phyloP scores from a whole-genome alignment of 2,329 filamentous ascomycete genomes.

The Colletotrichum navitas region DNA sequence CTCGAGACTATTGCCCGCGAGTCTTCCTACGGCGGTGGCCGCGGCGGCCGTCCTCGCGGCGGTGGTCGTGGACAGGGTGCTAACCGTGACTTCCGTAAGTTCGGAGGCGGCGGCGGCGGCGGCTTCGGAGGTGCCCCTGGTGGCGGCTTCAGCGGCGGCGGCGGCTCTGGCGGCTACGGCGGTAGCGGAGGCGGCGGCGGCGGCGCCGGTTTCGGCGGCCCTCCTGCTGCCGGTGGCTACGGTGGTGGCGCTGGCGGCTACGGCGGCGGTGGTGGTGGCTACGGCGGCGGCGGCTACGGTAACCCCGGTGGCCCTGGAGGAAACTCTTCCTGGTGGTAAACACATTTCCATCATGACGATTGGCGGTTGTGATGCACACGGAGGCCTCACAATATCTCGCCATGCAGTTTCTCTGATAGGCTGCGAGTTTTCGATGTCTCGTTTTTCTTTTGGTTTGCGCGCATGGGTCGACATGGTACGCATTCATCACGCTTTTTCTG shows the following conservation, averaged over 20 bases:
- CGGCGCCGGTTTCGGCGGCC: conserved; percentile 51
- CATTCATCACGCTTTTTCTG: conserved; percentile 47
- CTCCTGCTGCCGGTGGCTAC: conserved; percentile 59
- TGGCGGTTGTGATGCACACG: conserved; percentile 17
- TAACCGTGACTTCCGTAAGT: conserved; percentile 92
- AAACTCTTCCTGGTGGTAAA: conserved; percentile 78
- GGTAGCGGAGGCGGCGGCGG: conserved; percentile 57
- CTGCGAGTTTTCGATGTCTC: conserved; percentile 50
- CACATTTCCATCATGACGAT: conserved; percentile 29
- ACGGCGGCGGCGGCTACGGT: conserved; percentile 72
- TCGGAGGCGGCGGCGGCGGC: conserved; percentile 68
- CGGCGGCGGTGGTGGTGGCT: conserved; percentile 56
- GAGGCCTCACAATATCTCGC: conserved; percentile 12
- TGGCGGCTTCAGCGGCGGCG: conserved; percentile 57
- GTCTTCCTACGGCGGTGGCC: conserved; percentile 83
- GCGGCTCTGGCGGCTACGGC: conserved; percentile 55
- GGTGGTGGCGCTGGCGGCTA: conserved; percentile 61
- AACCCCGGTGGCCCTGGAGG: conserved; percentile 74
- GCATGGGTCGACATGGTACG: conserved; percentile 40
- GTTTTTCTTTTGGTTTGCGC: conserved; percentile 40
- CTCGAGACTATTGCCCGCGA: conserved; percentile 98
- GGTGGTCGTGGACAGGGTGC: conserved; percentile 77
- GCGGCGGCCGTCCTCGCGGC: conserved; percentile 76
- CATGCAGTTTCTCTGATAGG: conserved; percentile 45
- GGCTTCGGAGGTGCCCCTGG: conserved; percentile 59